These are phyloP conservation scores for Heliamphora exappendiculata DNA, from an alignment of 148 eudicot species.

Conservation along the genomic window DNA sequence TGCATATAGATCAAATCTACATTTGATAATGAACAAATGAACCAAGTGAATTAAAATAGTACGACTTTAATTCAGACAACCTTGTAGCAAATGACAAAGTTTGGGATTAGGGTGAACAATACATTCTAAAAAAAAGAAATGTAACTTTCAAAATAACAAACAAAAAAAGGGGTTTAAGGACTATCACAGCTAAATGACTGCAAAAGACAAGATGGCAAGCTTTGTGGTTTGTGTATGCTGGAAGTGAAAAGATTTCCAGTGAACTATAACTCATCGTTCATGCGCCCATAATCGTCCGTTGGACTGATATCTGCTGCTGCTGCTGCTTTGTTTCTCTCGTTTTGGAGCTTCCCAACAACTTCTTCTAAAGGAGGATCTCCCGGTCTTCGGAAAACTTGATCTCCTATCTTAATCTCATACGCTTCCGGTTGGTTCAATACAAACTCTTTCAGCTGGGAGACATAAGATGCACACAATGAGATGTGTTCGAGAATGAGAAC, in stretches of 20 bases:
- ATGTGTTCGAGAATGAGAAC: not conserved
- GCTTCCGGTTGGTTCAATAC: conserved; percentile 73
- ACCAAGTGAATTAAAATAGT: no score
- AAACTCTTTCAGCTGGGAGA: conserved; percentile 62
- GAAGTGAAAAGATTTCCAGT: conserved; percentile 10
- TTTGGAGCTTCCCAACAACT: conserved; percentile 46
- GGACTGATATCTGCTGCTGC: conserved; percentile 4
- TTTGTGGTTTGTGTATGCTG: not conserved
- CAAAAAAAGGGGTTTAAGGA: no score
- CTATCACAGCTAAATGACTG: no score
- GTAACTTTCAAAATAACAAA: no score
- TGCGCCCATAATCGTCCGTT: conserved; percentile 13
- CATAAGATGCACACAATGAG: not conserved
- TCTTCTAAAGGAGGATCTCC: conserved; percentile 90
- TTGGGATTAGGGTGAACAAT: no score
- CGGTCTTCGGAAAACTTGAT: conserved; percentile 62
- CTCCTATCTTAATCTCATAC: conserved; percentile 85
- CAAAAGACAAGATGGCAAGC: no score
- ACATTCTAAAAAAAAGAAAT: no score
- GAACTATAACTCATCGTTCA: conserved; percentile 43
- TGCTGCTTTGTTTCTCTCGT: conserved; percentile 20
- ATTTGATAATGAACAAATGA: no score
- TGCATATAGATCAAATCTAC: no score
- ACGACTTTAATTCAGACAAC: no score
- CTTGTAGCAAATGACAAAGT: no score